phyloP scores from a whole-genome alignment of 208 protist genomes.

The Leishmania martiniquensis region DNA sequence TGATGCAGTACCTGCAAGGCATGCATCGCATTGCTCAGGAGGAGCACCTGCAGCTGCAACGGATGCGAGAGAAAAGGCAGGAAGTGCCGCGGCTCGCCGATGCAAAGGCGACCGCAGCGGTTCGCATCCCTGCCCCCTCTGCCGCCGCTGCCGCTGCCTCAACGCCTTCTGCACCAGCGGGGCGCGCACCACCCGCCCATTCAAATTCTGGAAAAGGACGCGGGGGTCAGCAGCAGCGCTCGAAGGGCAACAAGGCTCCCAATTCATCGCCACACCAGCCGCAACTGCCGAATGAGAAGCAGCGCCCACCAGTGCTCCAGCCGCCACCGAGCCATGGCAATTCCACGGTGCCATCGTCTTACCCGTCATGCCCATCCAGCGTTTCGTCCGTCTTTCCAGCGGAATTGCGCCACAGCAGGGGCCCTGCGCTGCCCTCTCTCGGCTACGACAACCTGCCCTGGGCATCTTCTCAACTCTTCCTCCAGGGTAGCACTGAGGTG shows the following conservation, averaged over 20 bases:
- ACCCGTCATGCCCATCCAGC: neutral
- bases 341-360: neutral
- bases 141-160: neutral
- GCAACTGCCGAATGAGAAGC: neutral
- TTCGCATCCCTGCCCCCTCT: neutral
- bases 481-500: neutral
- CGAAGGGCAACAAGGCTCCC: neutral
- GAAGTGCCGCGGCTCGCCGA: neutral
- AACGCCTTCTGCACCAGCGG: neutral
- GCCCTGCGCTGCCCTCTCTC: too few species aligned
- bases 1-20: slow-evolving; percentile 18
- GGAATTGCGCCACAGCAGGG: neutral
- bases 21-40: slow-evolving; percentile 6
- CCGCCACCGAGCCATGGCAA: neutral
- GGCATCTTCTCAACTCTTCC: neutral
- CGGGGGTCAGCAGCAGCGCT: neutral
- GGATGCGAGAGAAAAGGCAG: neutral
- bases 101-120: slow-evolving; percentile 9
- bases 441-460: neutral
- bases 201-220: neutral
- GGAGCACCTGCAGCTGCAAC: slow-evolving; percentile 15
- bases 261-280: neutral
- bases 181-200: neutral
- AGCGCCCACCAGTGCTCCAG: neutral
- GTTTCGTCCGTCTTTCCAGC: neutral